Base-by-base conservation (phyloP, 345 rosid genomes). In the Salix caprea region DNA sequence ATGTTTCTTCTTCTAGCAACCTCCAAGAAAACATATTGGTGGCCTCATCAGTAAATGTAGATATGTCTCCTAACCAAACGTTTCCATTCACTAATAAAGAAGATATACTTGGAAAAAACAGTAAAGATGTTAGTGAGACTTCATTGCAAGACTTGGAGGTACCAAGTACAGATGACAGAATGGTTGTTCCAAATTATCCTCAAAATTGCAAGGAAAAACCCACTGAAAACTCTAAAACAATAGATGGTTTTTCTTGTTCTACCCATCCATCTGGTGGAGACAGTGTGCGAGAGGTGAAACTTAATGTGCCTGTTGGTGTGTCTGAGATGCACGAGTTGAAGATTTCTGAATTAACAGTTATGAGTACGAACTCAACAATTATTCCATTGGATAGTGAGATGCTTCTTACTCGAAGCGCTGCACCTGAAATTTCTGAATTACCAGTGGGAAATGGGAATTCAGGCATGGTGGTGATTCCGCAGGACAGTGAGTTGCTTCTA, bases 131-230 rank as follows among this genome's bases (percentile, higher is more conserved):
- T 14, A 73, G 65, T 67, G 85, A 65, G 71, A 34, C 66, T n/a
- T 72, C 81, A 74, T 78, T 80, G 6, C 76, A 80, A 72, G 65
- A 64, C n/a, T 66, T 77, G 37, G 81, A 78, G 73, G 61, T 74
- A 28, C 78, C 58, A 54, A 44, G 28, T 10, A 48, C 73, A 72
- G 73, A 79, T 39, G 75, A 62, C 50, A 71, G 81, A 71, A 46
- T 73, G 30, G 65, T 36, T 73, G 72, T 74, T 66, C 69, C 69
- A 13, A 73, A 44, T 65, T 72, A 83, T 84, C 79, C 69, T 71
- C 83, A 72, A 70, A 61, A 16, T 76, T 79, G 70, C 77, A 77
- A 77, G 73, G 82, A 80, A 40, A 50, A 76, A 44, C 65, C 39
- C 50, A 40, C 26, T 48, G 84, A 72, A 60, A 72, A 80, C 71